Conservation (phyloP, 140 eudicot genomes). For the Flaveria floridana region DNA sequence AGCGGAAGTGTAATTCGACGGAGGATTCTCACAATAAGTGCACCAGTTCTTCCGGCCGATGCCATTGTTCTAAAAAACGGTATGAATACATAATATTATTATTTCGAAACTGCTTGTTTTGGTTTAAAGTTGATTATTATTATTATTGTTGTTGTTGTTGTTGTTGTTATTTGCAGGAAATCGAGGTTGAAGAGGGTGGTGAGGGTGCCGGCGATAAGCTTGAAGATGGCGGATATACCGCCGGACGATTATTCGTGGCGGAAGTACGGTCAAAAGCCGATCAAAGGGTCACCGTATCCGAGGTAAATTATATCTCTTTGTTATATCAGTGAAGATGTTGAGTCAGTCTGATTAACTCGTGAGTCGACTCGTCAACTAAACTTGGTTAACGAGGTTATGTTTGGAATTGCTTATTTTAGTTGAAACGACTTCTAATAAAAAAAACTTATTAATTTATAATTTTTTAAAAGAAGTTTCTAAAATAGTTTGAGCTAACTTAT, state of each 20-base stretch:
- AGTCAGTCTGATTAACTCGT: not conserved
- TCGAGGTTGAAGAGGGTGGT: constrained; percentile 76
- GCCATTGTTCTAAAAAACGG: constrained; percentile 91
- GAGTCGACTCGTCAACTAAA: constrained; percentile 2
- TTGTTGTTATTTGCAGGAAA: constrained; percentile 43
- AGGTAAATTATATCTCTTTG: constrained; percentile 41
- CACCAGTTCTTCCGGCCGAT: constrained; percentile 64
- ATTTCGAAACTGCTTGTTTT: not conserved
- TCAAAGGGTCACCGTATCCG: constrained; percentile 98
- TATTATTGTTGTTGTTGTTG: no score
- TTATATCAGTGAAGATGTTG: no score
- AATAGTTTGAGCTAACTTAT: no score
- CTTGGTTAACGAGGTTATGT: no score
- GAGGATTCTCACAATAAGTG: constrained; percentile 68
- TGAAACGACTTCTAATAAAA: no score
- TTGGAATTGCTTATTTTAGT: no score
- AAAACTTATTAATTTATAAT: no score
- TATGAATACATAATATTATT: constrained; percentile 7
- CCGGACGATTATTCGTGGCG: constrained; percentile 99
- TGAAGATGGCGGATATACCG: constrained; percentile 95
- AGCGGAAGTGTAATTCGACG: constrained; percentile 79
- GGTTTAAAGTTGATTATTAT: no score
- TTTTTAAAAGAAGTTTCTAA: no score
- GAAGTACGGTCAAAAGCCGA: constrained; percentile 95
- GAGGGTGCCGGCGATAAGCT: constrained; percentile 84